Conservation (phyloP, 805 yeast species). For the Yarrowia phangngaensis region DNA sequence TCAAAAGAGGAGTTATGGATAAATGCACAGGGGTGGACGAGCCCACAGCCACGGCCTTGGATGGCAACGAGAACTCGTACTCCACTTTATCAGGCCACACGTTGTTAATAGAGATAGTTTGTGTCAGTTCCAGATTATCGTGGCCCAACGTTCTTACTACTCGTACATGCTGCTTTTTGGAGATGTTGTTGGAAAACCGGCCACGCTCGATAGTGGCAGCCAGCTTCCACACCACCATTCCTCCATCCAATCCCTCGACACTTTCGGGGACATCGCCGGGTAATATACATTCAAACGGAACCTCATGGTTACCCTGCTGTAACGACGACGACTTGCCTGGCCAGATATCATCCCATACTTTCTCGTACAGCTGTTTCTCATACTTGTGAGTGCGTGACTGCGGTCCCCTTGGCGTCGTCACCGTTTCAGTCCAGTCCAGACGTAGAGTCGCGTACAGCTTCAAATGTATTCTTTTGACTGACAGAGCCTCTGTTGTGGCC, state of each 20-base stretch:
- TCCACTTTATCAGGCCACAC: conserved; percentile 95
- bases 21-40: conserved; percentile 67
- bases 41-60: conserved; percentile 88
- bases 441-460: conserved; percentile 64
- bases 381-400: conserved; percentile 5
- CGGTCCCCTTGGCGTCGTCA: conserved; percentile 18
- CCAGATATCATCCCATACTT: conserved; percentile 30
- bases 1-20: conserved; percentile 69
- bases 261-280: conserved; percentile 87
- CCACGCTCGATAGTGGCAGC: conserved; percentile 82
- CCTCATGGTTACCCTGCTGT: conserved; percentile 69
- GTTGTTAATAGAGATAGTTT: conserved; percentile 89
- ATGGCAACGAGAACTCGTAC: conserved; percentile 79
- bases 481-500: conserved; percentile 68
- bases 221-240: conserved; percentile 56
- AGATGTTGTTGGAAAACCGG: conserved; percentile 61
- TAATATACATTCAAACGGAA: conserved; percentile 79
- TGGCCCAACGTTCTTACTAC: conserved; percentile 83
- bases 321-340: conserved; percentile 23
- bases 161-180: conserved; percentile 67
- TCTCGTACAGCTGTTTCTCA: conserved; percentile 7
- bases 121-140: conserved; percentile 81
- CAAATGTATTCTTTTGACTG: conserved; percentile 60
- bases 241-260: conserved; percentile 72
- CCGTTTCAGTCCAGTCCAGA: conserved; percentile 58